Evolutionary conservation across 1,139 yeast species (phyloP).

Genomic region (Waltiozyma sp.): DNA sequence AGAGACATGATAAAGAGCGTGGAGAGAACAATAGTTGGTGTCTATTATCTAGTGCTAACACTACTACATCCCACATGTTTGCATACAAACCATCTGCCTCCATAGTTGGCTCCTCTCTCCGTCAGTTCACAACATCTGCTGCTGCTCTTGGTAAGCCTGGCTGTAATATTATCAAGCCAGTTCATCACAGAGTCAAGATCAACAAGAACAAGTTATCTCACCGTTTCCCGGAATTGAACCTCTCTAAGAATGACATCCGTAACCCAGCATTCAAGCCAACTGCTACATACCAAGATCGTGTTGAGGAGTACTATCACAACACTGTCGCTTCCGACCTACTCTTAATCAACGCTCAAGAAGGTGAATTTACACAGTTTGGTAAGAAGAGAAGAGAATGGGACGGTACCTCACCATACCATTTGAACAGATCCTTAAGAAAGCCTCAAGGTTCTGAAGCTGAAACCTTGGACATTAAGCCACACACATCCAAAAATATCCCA

Average conservation of each 20-base stretch:
- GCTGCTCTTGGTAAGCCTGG: slow-evolving; percentile 43
- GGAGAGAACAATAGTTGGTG: too few species aligned
- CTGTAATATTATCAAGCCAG: slow-evolving; percentile 75
- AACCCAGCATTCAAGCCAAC: slow-evolving; percentile 71
- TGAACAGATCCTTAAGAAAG: slow-evolving; percentile 61
- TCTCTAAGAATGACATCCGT: slow-evolving; percentile 59
- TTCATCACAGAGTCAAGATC: slow-evolving; percentile 77
- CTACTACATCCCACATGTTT: background rate
- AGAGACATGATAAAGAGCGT: background rate
- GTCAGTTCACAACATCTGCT: slow-evolving; percentile 14
- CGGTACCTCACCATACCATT: slow-evolving; percentile 78
- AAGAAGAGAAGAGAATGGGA: slow-evolving; percentile 79
- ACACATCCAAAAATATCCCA: slow-evolving; percentile 62
- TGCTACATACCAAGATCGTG: slow-evolving; percentile 66
- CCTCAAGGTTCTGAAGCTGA: slow-evolving; percentile 59
- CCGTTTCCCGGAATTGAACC: slow-evolving; percentile 52
- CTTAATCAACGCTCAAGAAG: slow-evolving; percentile 68
- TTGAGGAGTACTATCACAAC: slow-evolving; percentile 65
- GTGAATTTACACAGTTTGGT: slow-evolving; percentile 40
- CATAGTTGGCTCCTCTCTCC: slow-evolving; percentile 2
- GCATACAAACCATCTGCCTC: background rate
- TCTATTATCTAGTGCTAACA: too few species aligned
- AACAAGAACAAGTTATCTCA: slow-evolving; percentile 63
- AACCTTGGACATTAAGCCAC: slow-evolving; percentile 61
- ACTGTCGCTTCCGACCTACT: slow-evolving; percentile 68